Conservation (phyloP, 2,329 filamentous ascomycete genomes). For the Fusarium protoensiforme region DNA sequence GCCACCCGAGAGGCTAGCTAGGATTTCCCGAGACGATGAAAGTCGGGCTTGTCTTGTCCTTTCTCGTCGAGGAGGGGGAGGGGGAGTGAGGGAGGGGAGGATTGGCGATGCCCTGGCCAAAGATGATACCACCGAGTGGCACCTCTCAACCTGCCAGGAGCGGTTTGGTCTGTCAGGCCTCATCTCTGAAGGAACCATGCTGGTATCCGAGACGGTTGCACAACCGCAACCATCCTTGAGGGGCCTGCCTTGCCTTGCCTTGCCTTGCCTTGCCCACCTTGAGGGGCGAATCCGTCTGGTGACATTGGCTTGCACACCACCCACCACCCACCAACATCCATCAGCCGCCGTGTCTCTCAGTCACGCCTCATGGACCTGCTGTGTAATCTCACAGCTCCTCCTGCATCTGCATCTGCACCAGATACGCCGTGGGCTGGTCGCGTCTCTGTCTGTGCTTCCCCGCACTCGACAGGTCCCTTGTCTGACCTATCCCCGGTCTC, state of each 20-base stretch:
- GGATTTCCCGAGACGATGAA: constrained; percentile 2
- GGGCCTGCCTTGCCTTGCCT: neutral
- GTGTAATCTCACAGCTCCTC: constrained; percentile 38
- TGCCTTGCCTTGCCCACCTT: neutral
- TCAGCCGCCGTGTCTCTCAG: constrained; percentile 6
- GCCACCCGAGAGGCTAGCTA: constrained; percentile 42
- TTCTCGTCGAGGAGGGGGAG: neutral
- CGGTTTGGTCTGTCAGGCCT: constrained; percentile 15
- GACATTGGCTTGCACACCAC: constrained; percentile 23
- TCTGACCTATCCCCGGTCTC: constrained; percentile 21
- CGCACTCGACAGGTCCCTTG: constrained; percentile 29
- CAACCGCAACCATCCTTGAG: constrained; percentile 7
- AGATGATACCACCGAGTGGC: neutral
- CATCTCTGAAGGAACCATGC: constrained; percentile 17
- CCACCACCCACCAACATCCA: constrained; percentile 35
- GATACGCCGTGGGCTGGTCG: constrained; percentile 14
- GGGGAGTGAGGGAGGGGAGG: neutral
- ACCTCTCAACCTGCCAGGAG: constrained; percentile 1
- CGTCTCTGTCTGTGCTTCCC: constrained; percentile 32
- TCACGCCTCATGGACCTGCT: constrained; percentile 14
- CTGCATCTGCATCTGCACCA: constrained; percentile 8
- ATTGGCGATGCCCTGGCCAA: neutral
- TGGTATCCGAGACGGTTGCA: constrained; percentile 25
- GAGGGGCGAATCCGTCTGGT: constrained; percentile 18
- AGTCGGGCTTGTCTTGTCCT: neutral